These are phyloP conservation scores for Metschnikowia corniflorae DNA, from an alignment of 805 yeast species.

Conservation along the genomic window DNA sequence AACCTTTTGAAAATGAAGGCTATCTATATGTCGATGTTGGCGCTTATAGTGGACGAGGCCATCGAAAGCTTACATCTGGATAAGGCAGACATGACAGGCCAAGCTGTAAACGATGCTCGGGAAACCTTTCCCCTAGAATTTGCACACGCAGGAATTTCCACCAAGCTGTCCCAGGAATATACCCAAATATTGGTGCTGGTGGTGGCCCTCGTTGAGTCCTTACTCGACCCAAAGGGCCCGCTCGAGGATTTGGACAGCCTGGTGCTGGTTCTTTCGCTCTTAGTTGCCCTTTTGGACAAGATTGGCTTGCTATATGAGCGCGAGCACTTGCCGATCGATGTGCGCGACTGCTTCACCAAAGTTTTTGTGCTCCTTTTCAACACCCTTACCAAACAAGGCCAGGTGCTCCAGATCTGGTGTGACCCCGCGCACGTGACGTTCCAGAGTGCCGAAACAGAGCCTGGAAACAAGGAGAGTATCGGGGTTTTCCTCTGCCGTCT, in stretches of 20 bases:
- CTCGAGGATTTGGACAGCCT: conserved; percentile 8
- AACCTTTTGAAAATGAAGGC: conserved; percentile 23
- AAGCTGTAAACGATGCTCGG: conserved; percentile 15
- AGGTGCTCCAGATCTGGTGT: conserved; percentile 29
- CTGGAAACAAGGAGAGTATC: conserved; percentile 19
- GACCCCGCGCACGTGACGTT: conserved; percentile 29
- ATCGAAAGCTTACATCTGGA: conserved; percentile 20
- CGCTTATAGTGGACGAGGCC: conserved; percentile 31
- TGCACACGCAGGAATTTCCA: not conserved
- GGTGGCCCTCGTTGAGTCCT: conserved; percentile 1
- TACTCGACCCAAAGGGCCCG: conserved; percentile 1
- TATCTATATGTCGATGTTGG: conserved; percentile 28
- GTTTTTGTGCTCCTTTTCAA: conserved; percentile 22
- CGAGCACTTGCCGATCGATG: conserved; percentile 15
- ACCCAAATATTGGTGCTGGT: conserved; percentile 3
- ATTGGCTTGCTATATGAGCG: conserved; percentile 20
- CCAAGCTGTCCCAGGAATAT: not conserved
- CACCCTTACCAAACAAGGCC: conserved; percentile 13
- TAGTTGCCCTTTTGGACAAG: conserved; percentile 23
- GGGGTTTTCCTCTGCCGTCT: conserved; percentile 27
- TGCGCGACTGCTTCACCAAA: conserved; percentile 17
- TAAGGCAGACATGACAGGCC: no score
- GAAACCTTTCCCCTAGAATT: conserved; percentile 25
- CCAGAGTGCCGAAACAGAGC: conserved; percentile 10
- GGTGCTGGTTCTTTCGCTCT: conserved; percentile 10